Percentiles rank a stretch among this genome's conserved stretches.
These are phyloP conservation scores for Ascocoryne sarcoides DNA, from an alignment of 2,329 filamentous ascomycete genomes.

Conservation along the genomic window DNA sequence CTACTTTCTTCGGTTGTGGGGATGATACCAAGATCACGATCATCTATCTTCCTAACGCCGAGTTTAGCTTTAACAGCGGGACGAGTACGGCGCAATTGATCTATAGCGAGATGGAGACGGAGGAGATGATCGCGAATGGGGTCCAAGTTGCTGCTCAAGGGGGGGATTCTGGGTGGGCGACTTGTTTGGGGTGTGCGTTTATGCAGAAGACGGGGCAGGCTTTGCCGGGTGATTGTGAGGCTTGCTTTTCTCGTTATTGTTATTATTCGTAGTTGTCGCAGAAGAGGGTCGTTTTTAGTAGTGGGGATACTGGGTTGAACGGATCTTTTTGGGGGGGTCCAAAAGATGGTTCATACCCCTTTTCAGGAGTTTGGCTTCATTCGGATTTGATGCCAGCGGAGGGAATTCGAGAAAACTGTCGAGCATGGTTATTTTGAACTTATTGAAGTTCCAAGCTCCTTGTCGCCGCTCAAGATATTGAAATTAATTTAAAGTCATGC, in stretches of 20 bases:
- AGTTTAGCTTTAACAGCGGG: conserved; percentile 30
- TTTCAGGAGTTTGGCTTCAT: too few relatives aligned
- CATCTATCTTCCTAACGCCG: conserved; percentile 33
- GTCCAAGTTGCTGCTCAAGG: conserved; percentile 32
- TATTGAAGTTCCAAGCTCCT: too few relatives aligned
- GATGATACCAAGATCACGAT: conserved; percentile 21
- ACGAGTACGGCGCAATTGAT: conserved; percentile 26
- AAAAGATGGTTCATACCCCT: too few relatives aligned
- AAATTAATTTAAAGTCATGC: too few relatives aligned
- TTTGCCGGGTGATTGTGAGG: conserved; percentile 29
- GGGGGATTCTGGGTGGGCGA: conserved; percentile 26
- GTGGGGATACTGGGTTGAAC: too few relatives aligned
- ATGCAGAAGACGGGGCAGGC: conserved; percentile 26
- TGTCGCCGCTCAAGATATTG: too few relatives aligned
- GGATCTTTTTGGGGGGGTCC: too few relatives aligned
- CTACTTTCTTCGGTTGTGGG: conserved; percentile 37
- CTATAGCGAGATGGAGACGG: conserved; percentile 30
- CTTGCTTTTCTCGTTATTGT: conserved; percentile 35
- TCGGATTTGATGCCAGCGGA: too few relatives aligned
- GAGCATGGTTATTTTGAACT: too few relatives aligned
- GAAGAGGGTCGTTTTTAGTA: too few relatives aligned
- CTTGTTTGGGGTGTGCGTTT: conserved; percentile 36
- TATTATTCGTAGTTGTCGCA: conserved; percentile 15
- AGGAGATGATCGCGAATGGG: conserved; percentile 34
- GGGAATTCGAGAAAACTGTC: too few relatives aligned